Conservation (phyloP, 2,329 filamentous ascomycete species). For the Xylaria sp. region DNA sequence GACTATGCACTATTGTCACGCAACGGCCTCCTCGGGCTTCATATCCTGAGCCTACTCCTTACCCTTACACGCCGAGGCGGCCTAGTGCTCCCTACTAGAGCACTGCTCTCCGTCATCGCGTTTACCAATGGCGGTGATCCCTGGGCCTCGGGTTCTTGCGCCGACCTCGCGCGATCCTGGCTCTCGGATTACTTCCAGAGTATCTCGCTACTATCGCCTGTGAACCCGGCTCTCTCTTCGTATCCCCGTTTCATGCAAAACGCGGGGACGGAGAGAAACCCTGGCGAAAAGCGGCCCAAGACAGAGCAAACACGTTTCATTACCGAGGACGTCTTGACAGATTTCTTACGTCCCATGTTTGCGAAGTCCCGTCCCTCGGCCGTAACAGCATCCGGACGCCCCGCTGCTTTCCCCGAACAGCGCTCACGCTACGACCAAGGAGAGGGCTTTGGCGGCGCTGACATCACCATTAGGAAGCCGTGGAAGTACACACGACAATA, state of each 20-base stretch:
- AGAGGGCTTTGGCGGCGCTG: slow-evolving; percentile 41
- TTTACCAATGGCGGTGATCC: slow-evolving; percentile 36
- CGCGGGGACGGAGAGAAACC: neutral
- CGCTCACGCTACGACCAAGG: slow-evolving; percentile 44
- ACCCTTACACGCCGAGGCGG: slow-evolving; percentile 13
- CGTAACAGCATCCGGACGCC: slow-evolving; percentile 63
- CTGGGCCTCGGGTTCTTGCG: slow-evolving; percentile 32
- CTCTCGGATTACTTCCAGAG: slow-evolving; percentile 26
- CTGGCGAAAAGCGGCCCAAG: neutral
- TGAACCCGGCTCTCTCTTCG: neutral
- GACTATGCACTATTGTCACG: slow-evolving; percentile 31
- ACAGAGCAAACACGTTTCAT: slow-evolving; percentile 47
- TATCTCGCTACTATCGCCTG: neutral
- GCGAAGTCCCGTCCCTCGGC: slow-evolving; percentile 57
- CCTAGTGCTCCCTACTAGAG: slow-evolving; percentile 20
- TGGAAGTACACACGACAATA: slow-evolving; percentile 65
- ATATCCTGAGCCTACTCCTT: slow-evolving; percentile 36
- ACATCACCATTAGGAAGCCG: slow-evolving; percentile 52
- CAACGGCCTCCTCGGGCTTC: slow-evolving; percentile 34
- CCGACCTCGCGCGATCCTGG: slow-evolving; percentile 23
- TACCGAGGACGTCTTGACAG: slow-evolving; percentile 62
- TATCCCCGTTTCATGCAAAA: slow-evolving; percentile 1
- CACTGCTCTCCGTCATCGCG: slow-evolving; percentile 42
- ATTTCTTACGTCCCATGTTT: slow-evolving; percentile 72
- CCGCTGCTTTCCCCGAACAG: slow-evolving; percentile 52